A percentile compares a stretch with the other conserved stretches of the same genome.
These are phyloP conservation scores for Platanthera zijinensis DNA, from an alignment of 106 monocot genomes.

Conservation along the genomic window DNA sequence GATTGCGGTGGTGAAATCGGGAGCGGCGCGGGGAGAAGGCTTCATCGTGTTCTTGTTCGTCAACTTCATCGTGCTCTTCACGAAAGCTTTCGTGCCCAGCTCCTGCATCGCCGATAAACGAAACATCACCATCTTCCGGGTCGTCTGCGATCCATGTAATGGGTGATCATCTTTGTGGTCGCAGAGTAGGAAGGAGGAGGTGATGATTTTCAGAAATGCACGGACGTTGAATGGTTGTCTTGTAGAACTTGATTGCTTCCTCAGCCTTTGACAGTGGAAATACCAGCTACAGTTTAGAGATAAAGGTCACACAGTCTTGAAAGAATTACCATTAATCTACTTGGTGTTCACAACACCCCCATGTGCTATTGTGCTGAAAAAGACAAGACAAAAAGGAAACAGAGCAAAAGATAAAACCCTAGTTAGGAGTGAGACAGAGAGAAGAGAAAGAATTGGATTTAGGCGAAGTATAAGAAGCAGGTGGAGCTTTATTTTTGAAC, in stretches of 20 bases:
- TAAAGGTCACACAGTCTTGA: constrained; percentile 6
- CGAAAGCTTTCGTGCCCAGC: too few relatives aligned
- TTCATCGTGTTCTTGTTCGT: too few relatives aligned
- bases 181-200: constrained; percentile 28
- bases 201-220: constrained; percentile 39
- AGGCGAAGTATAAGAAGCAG: too few relatives aligned
- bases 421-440: not conserved
- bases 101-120: too few relatives aligned
- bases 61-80: too few relatives aligned
- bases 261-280: constrained; percentile 37
- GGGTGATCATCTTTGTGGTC: constrained; percentile 27
- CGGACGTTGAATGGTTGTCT: constrained; percentile 17
- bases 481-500: not conserved
- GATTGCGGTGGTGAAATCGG: too few relatives aligned
- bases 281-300: constrained; percentile 23
- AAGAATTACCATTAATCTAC: constrained; percentile 19
- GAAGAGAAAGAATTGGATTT: too few relatives aligned
- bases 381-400: not conserved
- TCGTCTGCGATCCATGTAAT: not conserved
- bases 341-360: not conserved
- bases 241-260: constrained; percentile 41
- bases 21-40: too few relatives aligned
- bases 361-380: not conserved
- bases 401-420: not conserved
- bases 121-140: too few relatives aligned